Base-by-base conservation (phyloP, 208 protist genomes). In the Trypanosoma vivax region DNA sequence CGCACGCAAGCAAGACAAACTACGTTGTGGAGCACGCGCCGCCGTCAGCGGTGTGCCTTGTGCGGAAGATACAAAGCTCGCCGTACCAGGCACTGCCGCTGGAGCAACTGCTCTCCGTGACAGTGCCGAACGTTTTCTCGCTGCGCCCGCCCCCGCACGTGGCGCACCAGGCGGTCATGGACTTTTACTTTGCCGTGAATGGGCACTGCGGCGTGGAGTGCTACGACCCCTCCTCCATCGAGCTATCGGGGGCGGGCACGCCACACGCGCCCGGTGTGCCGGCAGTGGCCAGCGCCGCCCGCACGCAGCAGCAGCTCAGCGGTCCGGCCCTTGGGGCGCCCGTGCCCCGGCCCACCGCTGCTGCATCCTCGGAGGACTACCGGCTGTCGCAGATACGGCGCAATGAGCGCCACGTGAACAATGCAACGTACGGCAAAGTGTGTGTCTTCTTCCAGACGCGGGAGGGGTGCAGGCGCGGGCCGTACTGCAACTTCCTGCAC, bases 341-440 rank as follows among this genome's bases (percentile, higher is more conserved):
- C 10, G 24, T 54, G 21, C 30, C 49, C 11, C 40, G 27, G 9
- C 19, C 39, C 10, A 39, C 28, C 11, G 16, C 19, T 14, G 9
- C 35, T 11, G 48, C 43, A 2, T 45, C 50, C 1, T 52, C 60
- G 29, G 76, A 91, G 35, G 73, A 82, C 50, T 91, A 91, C 51
- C 69, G 83, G 11, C 69, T 88, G 19, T 67, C 65, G 16, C 83
- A 91, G 59, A 72, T 91, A 39, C 66, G 76, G 11, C 68, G 74
- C 16, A 88, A 88, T 56, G 76, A 75, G 18, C 73, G 72, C 40
- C 79, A 88, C 50, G 70, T 83, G 18, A 73, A 82, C 54, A 83
- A 72, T 46, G 65, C 52, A 13, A 39, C 73, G 42, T 83, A 66
- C 30, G 38, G 43, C 24, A 60, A 51, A 19, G 55, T 78, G 10